Percentiles rank a stretch among this genome's conserved stretches.
Evolutionary conservation across 192 early-diverging fungal genomes (phyloP).

Genomic region (Gamsiella multidivaricata): DNA sequence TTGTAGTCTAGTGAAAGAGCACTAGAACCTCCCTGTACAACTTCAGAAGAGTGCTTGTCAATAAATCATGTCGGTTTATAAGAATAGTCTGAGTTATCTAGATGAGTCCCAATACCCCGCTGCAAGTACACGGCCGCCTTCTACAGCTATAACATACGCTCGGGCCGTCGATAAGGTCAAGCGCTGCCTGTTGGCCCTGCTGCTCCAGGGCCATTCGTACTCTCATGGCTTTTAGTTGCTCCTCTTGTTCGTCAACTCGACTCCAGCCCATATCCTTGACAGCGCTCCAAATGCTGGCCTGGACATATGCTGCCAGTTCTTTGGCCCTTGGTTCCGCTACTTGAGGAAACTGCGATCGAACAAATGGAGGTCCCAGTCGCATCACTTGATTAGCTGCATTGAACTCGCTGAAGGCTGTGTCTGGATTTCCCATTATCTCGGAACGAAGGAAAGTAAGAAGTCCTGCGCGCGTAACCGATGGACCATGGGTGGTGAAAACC

Average conservation of each 20-base stretch:
- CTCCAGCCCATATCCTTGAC: conserved; percentile 24
- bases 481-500: conserved; percentile 24
- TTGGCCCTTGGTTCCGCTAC: conserved; percentile 23
- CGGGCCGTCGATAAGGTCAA: conserved; percentile 33
- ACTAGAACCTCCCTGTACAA: too few relatives aligned
- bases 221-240: conserved; percentile 17
- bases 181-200: conserved; percentile 21
- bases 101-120: not conserved
- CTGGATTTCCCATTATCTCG: conserved; percentile 35
- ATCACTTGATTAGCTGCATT: conserved; percentile 16
- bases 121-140: conserved; percentile 15
- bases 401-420: conserved; percentile 16
- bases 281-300: not conserved
- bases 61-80: too few relatives aligned
- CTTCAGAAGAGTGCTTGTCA: too few relatives aligned
- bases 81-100: too few relatives aligned
- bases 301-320: conserved; percentile 11
- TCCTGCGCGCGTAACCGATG: conserved; percentile 28
- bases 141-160: conserved; percentile 18
- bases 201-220: conserved; percentile 1
- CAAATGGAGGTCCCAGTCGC: conserved; percentile 21
- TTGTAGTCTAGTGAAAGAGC: too few relatives aligned
- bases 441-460: conserved; percentile 29
- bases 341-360: conserved; percentile 26
- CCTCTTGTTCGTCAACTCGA: not conserved